These are phyloP conservation scores for Raddia guianensis DNA, from an alignment of 176 grass and related monocot genomes.

Conservation along the genomic window DNA sequence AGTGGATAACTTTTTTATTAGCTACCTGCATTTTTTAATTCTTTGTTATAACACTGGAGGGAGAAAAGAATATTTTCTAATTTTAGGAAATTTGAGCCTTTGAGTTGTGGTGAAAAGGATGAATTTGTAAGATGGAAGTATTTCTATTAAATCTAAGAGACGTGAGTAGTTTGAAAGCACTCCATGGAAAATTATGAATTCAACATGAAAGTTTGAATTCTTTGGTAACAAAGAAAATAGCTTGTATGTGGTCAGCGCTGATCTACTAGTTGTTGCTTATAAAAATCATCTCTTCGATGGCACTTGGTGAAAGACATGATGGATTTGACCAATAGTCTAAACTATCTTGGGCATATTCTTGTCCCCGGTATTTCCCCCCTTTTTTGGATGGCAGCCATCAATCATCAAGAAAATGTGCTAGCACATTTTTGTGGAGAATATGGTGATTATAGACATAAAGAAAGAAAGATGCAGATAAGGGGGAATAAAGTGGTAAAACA, in stretches of 20 bases:
- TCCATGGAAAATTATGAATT: neutral
- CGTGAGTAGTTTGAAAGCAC: neutral
- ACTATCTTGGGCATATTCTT: constrained; percentile 6
- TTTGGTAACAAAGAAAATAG: neutral
- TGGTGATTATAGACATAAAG: neutral
- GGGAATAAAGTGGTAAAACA: constrained; percentile 23
- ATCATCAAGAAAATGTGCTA: neutral
- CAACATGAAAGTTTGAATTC: neutral
- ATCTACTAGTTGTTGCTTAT: neutral
- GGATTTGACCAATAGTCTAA: neutral
- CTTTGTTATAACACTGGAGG: neutral
- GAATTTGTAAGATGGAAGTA: neutral
- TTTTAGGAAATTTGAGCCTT: neutral
- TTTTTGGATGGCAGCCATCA: neutral
- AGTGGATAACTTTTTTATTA: neutral
- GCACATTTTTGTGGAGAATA: constrained; percentile 25
- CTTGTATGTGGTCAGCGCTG: neutral
- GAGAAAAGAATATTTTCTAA: neutral
- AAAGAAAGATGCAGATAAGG: neutral
- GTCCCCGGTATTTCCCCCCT: too few relatives aligned
- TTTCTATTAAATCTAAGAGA: neutral
- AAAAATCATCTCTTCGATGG: neutral
- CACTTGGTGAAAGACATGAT: neutral
- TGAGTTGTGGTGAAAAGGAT: neutral
- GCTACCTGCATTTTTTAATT: neutral